phyloP scores from a whole-genome alignment of 139 green algal genomes.

The Chlorella ohadii region DNA sequence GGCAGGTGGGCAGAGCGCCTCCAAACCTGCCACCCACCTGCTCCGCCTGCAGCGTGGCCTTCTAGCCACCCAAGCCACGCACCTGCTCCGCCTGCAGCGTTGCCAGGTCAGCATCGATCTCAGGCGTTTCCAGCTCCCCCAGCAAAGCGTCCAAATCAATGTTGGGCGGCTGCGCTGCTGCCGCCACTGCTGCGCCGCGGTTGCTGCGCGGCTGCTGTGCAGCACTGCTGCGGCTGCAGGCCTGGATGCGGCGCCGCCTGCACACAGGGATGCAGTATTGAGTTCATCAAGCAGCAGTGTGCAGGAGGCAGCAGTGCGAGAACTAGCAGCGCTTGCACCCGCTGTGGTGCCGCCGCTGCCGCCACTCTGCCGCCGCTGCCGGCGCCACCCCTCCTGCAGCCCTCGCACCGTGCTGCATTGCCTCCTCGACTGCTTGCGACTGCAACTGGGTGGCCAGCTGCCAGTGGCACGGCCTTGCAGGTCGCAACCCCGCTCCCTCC shows the following conservation, averaged over 20 bases:
- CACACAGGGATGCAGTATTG: neutral
- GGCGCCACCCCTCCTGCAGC: too few species aligned
- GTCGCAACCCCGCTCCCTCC: too few species aligned
- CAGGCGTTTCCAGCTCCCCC: constrained; percentile 64
- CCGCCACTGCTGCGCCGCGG: neutral
- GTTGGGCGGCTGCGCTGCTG: neutral
- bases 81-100: constrained; percentile 65
- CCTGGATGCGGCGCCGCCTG: neutral
- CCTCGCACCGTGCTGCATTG: too few species aligned
- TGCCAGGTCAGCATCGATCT: constrained; percentile 72
- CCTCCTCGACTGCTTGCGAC: too few species aligned
- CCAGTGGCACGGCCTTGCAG: too few species aligned
- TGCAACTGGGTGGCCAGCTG: too few species aligned
- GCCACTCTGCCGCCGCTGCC: too few species aligned
- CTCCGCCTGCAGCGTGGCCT: constrained; percentile 60
- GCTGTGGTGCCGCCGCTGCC: neutral
- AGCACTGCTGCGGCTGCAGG: neutral
- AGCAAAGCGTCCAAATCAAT: constrained; percentile 16
- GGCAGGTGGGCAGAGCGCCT: neutral
- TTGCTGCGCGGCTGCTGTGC: neutral
- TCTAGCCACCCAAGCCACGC: constrained; percentile 43
- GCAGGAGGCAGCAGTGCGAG: neutral
- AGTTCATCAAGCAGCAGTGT: neutral
- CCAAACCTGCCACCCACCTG: too few species aligned
- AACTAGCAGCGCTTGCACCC: neutral